Conservation (phyloP, 139 green algal species). For the Gonium pectorale region DNA sequence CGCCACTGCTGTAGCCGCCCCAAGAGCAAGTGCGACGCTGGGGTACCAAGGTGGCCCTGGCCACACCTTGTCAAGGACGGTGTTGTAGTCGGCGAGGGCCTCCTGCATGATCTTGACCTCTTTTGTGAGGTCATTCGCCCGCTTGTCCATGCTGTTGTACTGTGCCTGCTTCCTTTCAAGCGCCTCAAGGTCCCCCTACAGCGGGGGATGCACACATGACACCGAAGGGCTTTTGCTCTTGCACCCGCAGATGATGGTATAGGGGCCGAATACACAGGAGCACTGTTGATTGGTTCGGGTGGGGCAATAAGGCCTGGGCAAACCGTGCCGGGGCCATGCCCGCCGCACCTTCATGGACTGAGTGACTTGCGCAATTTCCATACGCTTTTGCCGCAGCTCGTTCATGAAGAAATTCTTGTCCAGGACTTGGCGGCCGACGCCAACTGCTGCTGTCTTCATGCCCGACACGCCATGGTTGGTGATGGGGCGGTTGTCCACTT, state of each 20-base stretch:
- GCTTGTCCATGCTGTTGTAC: slow-evolving; percentile 64
- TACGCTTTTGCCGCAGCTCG: slow-evolving; percentile 74
- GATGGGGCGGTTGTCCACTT: slow-evolving; percentile 62
- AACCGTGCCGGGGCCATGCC: too few relatives aligned
- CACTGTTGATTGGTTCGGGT: too few relatives aligned
- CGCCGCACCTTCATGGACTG: slow-evolving; percentile 68
- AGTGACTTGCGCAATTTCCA: slow-evolving; percentile 74
- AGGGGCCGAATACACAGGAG: too few relatives aligned
- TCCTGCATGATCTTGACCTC: slow-evolving; percentile 80
- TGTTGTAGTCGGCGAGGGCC: slow-evolving; percentile 81
- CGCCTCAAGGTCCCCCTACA: slow-evolving; percentile 66
- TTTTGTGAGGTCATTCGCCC: slow-evolving; percentile 58
- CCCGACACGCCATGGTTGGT: slow-evolving; percentile 62
- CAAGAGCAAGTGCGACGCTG: too few relatives aligned
- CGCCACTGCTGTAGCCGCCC: too few relatives aligned
- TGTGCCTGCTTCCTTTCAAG: slow-evolving; percentile 63
- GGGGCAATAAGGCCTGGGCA: too few relatives aligned
- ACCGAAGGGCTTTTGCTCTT: too few relatives aligned
- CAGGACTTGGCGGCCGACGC: slow-evolving; percentile 67
- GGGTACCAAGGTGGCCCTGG: too few relatives aligned
- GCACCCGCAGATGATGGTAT: too few relatives aligned
- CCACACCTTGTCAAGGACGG: slow-evolving; percentile 78
- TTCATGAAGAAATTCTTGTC: slow-evolving; percentile 81
- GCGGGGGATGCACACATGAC: too few relatives aligned
- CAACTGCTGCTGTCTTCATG: slow-evolving; percentile 47